Evolutionary conservation across 1,139 yeast species (phyloP).

Genomic region (Debaryomyces nepalensis): DNA sequence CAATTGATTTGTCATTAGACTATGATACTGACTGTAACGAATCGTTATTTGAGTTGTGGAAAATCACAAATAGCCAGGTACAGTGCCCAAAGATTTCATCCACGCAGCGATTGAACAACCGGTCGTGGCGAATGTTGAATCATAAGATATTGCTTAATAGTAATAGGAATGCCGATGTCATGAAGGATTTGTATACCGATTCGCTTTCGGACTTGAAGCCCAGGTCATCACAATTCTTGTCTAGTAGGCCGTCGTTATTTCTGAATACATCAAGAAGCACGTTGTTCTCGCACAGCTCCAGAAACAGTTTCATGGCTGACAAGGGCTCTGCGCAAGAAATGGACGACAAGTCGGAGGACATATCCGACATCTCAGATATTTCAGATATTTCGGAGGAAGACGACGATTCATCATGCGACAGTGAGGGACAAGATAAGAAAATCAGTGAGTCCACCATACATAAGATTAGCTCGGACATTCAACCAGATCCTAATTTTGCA

Average conservation of each 20-base stretch:
- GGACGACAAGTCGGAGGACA: conserved; percentile 16
- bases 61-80: conserved; percentile 20
- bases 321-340: conserved; percentile 11
- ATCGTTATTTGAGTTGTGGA: conserved; percentile 26
- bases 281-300: conserved; percentile 26
- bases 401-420: conserved; percentile 13
- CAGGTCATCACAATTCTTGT: conserved; percentile 18
- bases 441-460: conserved; percentile 1
- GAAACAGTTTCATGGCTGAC: conserved; percentile 21
- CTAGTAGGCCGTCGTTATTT: conserved; percentile 19
- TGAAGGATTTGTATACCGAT: conserved; percentile 16
- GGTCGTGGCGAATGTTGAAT: conserved; percentile 35
- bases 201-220: conserved; percentile 19
- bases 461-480: neutral
- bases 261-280: conserved; percentile 26
- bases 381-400: conserved; percentile 36
- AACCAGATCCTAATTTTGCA: conserved; percentile 9
- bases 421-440: conserved; percentile 14
- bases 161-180: neutral
- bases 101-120: conserved; percentile 27
- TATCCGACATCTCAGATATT: conserved; percentile 29
- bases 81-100: conserved; percentile 17
- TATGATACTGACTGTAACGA: conserved; percentile 14
- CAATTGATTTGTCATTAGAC: conserved; percentile 9
- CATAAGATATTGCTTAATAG: conserved; percentile 12